Base-by-base conservation (phyloP, 2,329 filamentous ascomycete genomes). In the Epichloe glyceriae region DNA sequence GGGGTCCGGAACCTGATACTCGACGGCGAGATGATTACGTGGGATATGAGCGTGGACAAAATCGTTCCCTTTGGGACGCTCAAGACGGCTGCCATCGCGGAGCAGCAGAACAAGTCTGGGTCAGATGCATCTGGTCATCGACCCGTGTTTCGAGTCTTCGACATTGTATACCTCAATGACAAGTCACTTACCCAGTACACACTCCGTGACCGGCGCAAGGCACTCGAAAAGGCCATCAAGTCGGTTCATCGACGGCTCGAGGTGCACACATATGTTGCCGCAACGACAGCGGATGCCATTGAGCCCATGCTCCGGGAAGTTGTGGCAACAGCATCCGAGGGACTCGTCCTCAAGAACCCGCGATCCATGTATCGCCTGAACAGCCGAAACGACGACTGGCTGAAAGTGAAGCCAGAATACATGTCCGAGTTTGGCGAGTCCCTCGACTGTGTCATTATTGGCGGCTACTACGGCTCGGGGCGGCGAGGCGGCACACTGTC, bases 341-440 rank as follows among this genome's bases (percentile, higher is more conserved):
- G 93, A 2, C 73, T 97, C 0, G 89, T 98, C 0, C 70, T 97
- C 49, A 98, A 98, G 71, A 97, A 95, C 55, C 93, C 93, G 7
- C 77, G 85, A 5, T 95, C 90, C 0, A 77, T 80, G 61, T 98
- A 98, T 64, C 78, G 81, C 6, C 75, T 97, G 10, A 95, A 95
- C 61, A 86, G 88, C 57, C 85, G 93, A 46, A 93, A 94, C 60
- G 87, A 95, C 59, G 88, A 95, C 66, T 98, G 93, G 93, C 85
- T 96, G 69, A 98, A 98, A 64, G 90, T 98, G 8, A 98, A 98
- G 61, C 93, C 93, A 1, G 93, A 98, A 56, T 98, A 98, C 66
- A 96, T 97, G 90, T 83, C 83, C 2, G 91, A 95, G 55, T 95
- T 93, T 64, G 93, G 93, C 54, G 91, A 97, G 67, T 88, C 85